phyloP scores from a whole-genome alignment of 139 green algal genomes.

The Marvania coccoides region DNA sequence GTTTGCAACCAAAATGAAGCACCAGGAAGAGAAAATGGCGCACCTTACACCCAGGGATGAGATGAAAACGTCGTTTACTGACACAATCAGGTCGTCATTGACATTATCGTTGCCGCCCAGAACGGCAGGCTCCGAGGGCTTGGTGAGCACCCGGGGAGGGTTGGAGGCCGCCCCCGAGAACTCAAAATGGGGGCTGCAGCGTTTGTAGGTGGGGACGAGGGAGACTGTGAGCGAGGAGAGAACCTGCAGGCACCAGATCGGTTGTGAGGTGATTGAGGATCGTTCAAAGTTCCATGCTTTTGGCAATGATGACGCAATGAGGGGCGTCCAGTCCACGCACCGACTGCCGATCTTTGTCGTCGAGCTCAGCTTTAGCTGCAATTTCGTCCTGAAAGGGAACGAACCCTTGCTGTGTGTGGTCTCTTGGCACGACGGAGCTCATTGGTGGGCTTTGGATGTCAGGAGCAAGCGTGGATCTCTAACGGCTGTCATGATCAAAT shows the following conservation, averaged over 20 bases:
- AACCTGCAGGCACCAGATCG: slow-evolving; percentile 8
- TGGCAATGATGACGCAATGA: no score
- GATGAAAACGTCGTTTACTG: slow-evolving; percentile 56
- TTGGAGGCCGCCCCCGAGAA: neutral
- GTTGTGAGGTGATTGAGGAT: no score
- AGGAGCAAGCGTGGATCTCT: no score
- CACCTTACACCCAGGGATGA: slow-evolving; percentile 10
- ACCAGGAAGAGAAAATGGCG: neutral
- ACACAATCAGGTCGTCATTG: slow-evolving; percentile 80
- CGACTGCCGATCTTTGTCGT: no score
- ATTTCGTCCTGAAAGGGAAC: no score
- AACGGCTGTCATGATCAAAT: no score
- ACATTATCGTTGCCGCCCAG: slow-evolving; percentile 83
- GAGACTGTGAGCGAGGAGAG: slow-evolving; percentile 2
- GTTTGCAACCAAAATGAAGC: neutral
- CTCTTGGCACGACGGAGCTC: no score
- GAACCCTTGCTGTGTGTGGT: no score
- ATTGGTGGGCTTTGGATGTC: no score
- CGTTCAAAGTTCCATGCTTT: no score
- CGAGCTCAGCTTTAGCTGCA: no score
- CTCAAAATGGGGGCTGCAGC: slow-evolving; percentile 19
- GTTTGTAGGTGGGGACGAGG: slow-evolving; percentile 19
- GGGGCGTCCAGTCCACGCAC: no score
- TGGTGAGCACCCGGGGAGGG: slow-evolving; percentile 57
- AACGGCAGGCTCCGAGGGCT: slow-evolving; percentile 43